phyloP scores from a whole-genome alignment of 495 filamentous ascomycete species.

The Hyaloscypha finlandica region DNA sequence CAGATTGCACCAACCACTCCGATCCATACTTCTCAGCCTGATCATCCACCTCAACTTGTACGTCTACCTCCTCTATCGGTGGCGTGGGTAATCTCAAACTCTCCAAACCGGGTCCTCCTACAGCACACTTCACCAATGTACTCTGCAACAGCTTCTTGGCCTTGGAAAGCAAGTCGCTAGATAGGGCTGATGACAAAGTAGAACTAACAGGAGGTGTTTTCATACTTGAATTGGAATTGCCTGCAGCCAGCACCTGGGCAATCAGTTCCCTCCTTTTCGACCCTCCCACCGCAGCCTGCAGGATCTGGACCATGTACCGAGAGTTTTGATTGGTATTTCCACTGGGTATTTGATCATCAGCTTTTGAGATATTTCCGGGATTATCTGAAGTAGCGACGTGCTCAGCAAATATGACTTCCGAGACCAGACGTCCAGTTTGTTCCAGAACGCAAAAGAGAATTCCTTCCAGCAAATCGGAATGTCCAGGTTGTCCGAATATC shows the following conservation, averaged over 20 bases:
- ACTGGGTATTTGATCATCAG: not conserved
- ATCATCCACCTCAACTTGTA: not conserved
- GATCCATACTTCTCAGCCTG: constrained; percentile 25
- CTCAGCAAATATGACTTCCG: constrained; percentile 32
- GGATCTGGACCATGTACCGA: constrained; percentile 41
- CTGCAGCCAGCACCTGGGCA: constrained; percentile 7
- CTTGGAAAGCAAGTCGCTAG: constrained; percentile 21
- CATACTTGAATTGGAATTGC: not conserved
- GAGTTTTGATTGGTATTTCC: constrained; percentile 21
- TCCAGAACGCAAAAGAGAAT: constrained; percentile 28
- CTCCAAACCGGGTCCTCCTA: constrained; percentile 20
- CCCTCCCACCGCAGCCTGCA: constrained; percentile 39
- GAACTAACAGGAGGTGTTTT: not conserved
- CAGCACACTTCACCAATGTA: constrained; percentile 32
- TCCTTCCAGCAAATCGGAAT: constrained; percentile 29
- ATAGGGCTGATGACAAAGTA: not conserved
- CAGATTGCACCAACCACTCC: constrained; percentile 49
- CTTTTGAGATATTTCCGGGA: constrained; percentile 23
- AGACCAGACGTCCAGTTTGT: constrained; percentile 26
- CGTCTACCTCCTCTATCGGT: constrained; percentile 5
- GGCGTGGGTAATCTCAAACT: constrained; percentile 19
- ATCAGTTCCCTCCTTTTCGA: constrained; percentile 27
- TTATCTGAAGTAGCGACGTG: constrained; percentile 32
- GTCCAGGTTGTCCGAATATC: constrained; percentile 18
- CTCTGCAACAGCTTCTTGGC: constrained; percentile 41